phyloP scores from a whole-genome alignment of 306 rosid species.

The Pueraria montana region DNA sequence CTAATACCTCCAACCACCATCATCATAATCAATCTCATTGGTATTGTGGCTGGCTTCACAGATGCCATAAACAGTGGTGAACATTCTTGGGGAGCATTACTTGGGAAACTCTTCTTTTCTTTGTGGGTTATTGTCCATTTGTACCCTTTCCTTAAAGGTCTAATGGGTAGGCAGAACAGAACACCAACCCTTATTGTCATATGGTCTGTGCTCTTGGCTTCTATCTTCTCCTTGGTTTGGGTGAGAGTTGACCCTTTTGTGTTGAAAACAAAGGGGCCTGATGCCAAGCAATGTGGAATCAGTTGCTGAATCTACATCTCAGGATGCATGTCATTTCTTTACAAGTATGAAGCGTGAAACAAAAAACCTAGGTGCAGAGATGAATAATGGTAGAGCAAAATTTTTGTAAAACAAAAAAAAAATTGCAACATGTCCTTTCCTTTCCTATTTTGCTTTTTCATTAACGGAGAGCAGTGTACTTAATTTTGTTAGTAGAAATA shows the following conservation, averaged over 20 bases:
- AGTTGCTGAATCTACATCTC: conserved; percentile 69
- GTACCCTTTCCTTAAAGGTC: conserved; percentile 96
- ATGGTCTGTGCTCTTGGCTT: conserved; percentile 98
- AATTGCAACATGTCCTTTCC: not conserved
- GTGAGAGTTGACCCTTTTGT: conserved; percentile 95
- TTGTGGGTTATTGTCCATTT: conserved; percentile 94
- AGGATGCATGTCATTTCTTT: not conserved
- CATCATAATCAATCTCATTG: conserved; percentile 81
- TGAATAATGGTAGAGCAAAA: not conserved
- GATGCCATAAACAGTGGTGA: conserved; percentile 94
- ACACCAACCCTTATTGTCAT: conserved; percentile 92
- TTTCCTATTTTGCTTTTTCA: not conserved
- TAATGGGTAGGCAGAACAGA: conserved; percentile 95
- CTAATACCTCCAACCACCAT: conserved; percentile 93
- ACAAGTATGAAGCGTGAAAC: not conserved
- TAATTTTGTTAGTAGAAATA: conserved; percentile 52
- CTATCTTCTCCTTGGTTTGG: conserved; percentile 98
- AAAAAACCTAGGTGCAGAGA: not conserved
- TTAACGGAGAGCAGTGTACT: not conserved
- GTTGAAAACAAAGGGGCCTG: conserved; percentile 91
- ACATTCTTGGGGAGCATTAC: conserved; percentile 88
- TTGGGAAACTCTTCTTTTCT: conserved; percentile 95
- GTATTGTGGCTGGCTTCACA: conserved; percentile 93
- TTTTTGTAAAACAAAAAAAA: not conserved
- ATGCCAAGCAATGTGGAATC: conserved; percentile 87